Evolutionary conservation across 1,284 basidiomycete genomes (phyloP).

Genomic region (Ustilago loliicola): DNA sequence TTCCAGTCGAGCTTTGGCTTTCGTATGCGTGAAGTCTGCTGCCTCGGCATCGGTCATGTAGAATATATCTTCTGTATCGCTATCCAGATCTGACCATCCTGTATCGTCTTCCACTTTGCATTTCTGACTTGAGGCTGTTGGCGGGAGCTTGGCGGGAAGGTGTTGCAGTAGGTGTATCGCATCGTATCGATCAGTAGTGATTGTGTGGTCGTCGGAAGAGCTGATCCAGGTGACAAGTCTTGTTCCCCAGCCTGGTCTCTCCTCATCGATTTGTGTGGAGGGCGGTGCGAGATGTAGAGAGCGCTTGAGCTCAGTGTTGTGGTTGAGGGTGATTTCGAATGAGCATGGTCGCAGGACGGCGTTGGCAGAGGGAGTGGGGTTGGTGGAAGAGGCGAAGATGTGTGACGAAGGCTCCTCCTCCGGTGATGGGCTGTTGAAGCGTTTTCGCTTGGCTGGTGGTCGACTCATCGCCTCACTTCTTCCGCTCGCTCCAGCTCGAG

Average conservation of each 20-base stretch:
- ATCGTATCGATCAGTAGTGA: conserved; percentile 35
- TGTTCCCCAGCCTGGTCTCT: neutral
- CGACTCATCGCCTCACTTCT: conserved; percentile 11
- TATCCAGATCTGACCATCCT: conserved; percentile 41
- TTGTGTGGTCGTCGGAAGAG: neutral
- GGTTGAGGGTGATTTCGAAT: conserved; percentile 34
- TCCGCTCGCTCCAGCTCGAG: neutral
- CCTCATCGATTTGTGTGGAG: neutral
- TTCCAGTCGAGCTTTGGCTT: conserved; percentile 14
- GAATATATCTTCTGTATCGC: conserved; percentile 42
- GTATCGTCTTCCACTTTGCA: conserved; percentile 3
- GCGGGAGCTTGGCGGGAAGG: neutral
- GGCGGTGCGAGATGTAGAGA: conserved; percentile 7
- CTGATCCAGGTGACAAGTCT: conserved; percentile 33
- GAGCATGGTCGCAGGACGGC: conserved; percentile 15
- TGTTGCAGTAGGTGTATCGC: conserved; percentile 32
- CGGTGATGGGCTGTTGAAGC: neutral
- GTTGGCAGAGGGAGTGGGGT: neutral
- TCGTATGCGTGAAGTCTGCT: conserved; percentile 4
- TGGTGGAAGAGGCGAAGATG: conserved; percentile 18
- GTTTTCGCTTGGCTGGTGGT: conserved; percentile 9
- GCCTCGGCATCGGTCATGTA: conserved; percentile 32
- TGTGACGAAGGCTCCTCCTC: conserved; percentile 2
- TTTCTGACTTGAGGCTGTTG: neutral
- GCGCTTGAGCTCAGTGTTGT: conserved; percentile 14